Base-by-base conservation (phyloP, 2,329 filamentous ascomycete species). In the Bisporella sp. region DNA sequence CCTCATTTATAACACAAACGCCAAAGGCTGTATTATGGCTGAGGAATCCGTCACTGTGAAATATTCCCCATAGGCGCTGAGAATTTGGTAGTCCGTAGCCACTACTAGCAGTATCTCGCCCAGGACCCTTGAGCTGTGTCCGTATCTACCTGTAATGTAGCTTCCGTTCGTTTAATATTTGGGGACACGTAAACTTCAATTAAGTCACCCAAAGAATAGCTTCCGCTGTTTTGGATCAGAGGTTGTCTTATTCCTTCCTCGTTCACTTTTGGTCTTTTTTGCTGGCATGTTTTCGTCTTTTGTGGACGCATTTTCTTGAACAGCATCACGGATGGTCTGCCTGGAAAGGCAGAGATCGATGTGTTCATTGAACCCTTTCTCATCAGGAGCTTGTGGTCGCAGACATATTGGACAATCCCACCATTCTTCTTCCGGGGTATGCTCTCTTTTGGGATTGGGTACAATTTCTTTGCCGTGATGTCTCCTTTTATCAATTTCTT, bases 321-420 rank as follows among this genome's bases (percentile, higher is more conserved):
- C 84, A 0, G 82, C 85, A 61, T 96, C 89, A 43, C 85, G 85
- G 60, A 99, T 97, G 0, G 89, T 88, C 62, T 87, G 82, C 49
- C 84, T 77, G 1, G 91, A 96, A 1, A 99, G 76, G 66, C 93
- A 99, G 6, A 87, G 78, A 65, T 99, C 93, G 47, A 99, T 90
- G 63, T 99, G 93, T 50, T 86, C 81, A 59, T 99, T 99, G 69
- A 97, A 95, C 0, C 71, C 72, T 43, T 76, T 76, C 64, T 96
- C 89, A 46, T 92, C 77, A 0, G 89, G 79, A 0, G 73, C 62
- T 62, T 96, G 91, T 0, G 88, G 84, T 12, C 84, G 74, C n/a
- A 73, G 70, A 66, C 93, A 99, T 42, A 97, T 87, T 0, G 93
- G 93, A 66, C 93, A 99, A 37, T 85, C 77, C 91, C 91, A 97